A percentile compares a stretch with the other conserved stretches of the same genome.
phyloP scores from a whole-genome alignment of 2,329 filamentous ascomycete species.

The Nannizziopsis arthrosporioides region DNA sequence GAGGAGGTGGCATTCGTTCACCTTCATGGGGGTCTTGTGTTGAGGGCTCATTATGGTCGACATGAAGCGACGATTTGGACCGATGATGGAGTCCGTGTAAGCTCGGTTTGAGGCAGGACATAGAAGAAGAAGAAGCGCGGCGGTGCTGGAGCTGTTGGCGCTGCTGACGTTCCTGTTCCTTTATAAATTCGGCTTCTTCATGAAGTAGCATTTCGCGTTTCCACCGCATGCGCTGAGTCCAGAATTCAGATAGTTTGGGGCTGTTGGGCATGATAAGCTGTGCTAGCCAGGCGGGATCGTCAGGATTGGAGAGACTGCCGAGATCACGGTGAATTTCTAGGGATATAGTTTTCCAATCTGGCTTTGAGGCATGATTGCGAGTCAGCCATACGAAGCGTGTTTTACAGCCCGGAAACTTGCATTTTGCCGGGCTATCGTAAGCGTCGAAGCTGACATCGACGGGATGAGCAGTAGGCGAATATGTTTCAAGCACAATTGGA shows the following conservation, averaged over 20 bases:
- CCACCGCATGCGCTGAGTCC: constrained; percentile 12
- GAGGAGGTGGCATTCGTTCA: neutral
- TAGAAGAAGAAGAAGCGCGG: neutral
- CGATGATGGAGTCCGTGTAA: neutral
- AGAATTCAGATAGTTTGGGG: constrained; percentile 5
- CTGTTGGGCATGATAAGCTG: constrained; percentile 9
- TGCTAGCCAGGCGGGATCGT: constrained; percentile 4
- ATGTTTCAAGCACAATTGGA: constrained; percentile 7
- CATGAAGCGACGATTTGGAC: neutral
- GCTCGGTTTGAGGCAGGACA: neutral
- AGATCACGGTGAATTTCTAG: constrained; percentile 9
- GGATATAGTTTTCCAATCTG: constrained; percentile 11
- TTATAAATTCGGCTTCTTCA: constrained; percentile 11
- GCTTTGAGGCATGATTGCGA: neutral
- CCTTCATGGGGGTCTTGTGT: neutral
- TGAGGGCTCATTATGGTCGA: neutral
- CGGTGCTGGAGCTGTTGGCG: neutral
- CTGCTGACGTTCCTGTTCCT: neutral
- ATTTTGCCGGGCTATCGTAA: constrained; percentile 6
- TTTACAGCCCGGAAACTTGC: constrained; percentile 10
- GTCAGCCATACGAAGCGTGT: constrained; percentile 9
- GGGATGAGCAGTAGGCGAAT: neutral
- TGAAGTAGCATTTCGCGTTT: constrained; percentile 8
- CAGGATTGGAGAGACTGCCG: neutral
- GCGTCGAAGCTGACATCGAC: neutral